Percentiles rank a stretch among this genome's conserved stretches.
Conservation (phyloP, 2,329 filamentous ascomycete genomes). For the Aspergillus nomiae region DNA sequence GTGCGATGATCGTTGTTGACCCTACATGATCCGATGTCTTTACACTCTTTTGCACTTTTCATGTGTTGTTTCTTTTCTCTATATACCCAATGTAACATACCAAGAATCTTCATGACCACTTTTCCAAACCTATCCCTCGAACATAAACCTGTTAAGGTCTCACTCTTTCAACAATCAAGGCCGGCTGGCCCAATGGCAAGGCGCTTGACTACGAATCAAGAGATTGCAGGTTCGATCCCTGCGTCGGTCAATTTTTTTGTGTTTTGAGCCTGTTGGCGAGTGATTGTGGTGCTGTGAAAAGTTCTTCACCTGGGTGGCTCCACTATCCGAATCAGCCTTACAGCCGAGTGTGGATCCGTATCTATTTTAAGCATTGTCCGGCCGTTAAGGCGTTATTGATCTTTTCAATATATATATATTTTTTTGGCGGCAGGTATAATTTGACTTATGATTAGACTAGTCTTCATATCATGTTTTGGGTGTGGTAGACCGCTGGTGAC, state of each 20-base stretch:
- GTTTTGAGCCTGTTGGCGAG: not conserved
- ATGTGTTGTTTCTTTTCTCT: not conserved
- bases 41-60: slow-evolving; percentile 2
- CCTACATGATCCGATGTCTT: not conserved
- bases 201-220: slow-evolving; percentile 57
- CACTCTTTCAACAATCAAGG: not conserved
- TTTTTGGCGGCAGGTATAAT: rapidly evolving
- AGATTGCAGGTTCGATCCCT: slow-evolving; percentile 53
- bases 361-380: too few relatives aligned
- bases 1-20: slow-evolving; percentile 3
- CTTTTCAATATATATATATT: too few relatives aligned
- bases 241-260: slow-evolving; percentile 37
- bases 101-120: not conserved
- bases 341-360: too few relatives aligned
- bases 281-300: not conserved
- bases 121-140: not conserved
- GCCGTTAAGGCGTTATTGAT: too few relatives aligned
- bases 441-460: rapidly evolving
- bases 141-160: not conserved
- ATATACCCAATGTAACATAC: slow-evolving; percentile 13
- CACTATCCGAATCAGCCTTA: not conserved
- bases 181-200: slow-evolving; percentile 39
- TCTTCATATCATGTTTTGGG: too few relatives aligned
- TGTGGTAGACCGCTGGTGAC: too few relatives aligned
- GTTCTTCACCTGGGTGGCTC: not conserved